A percentile compares a stretch with the other conserved stretches of the same genome.
Evolutionary conservation across 805 yeast species (phyloP).

Genomic region (Cyberlindnera veronae): DNA sequence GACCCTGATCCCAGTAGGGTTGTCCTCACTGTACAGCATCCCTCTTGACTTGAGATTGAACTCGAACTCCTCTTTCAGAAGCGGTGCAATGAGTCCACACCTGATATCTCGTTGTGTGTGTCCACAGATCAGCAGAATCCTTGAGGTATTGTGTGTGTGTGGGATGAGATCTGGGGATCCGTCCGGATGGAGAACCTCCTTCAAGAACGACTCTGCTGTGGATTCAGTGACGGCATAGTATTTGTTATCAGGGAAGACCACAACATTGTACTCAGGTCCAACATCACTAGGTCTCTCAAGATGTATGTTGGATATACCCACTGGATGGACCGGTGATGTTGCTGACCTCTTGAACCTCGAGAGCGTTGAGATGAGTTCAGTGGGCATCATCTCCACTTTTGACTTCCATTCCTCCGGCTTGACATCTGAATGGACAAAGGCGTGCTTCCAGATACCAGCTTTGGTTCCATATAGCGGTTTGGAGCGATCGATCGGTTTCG

Average conservation of each 20-base stretch:
- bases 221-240: slow-evolving; percentile 23
- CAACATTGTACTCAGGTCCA: slow-evolving; percentile 25
- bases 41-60: slow-evolving; percentile 35
- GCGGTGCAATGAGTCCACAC: slow-evolving; percentile 67
- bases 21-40: slow-evolving; percentile 24
- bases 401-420: slow-evolving; percentile 34
- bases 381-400: slow-evolving; percentile 47
- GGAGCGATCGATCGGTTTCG: slow-evolving; percentile 38
- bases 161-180: slow-evolving; percentile 15
- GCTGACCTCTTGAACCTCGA: slow-evolving; percentile 31
- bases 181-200: slow-evolving; percentile 38
- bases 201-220: slow-evolving; percentile 35
- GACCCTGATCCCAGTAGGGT: slow-evolving; percentile 34
- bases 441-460: slow-evolving; percentile 52
- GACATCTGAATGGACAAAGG: slow-evolving; percentile 48
- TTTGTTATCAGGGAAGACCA: slow-evolving; percentile 54
- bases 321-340: slow-evolving; percentile 45
- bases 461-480: slow-evolving; percentile 45
- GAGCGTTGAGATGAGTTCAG: slow-evolving; percentile 40
- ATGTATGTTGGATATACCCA: slow-evolving; percentile 45
- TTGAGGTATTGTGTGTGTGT: slow-evolving; percentile 23
- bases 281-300: slow-evolving; percentile 18
- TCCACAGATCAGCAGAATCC: slow-evolving; percentile 57
- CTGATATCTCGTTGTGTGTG: slow-evolving; percentile 60
- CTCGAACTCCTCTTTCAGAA: slow-evolving; percentile 48